Percentiles rank a stretch among this genome's conserved stretches.
Evolutionary conservation across 2,329 filamentous ascomycete genomes (phyloP).

Genomic region (Alternaria sp.): DNA sequence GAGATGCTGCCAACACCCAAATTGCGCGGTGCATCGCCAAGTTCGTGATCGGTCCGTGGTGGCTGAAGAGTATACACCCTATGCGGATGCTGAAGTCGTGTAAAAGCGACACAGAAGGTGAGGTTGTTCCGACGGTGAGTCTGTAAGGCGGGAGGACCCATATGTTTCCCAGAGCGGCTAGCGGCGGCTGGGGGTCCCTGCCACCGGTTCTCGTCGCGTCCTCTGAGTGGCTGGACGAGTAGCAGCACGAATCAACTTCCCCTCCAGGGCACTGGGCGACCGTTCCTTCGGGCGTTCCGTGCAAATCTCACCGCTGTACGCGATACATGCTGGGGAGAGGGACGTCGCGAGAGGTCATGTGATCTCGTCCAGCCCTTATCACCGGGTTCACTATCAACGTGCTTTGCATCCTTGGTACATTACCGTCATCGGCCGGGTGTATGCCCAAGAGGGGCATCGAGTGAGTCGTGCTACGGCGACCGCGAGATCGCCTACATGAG

Average conservation of each 20-base stretch:
- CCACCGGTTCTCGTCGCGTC: constrained; percentile 12
- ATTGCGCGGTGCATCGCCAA: constrained; percentile 17
- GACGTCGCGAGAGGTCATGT: constrained; percentile 25
- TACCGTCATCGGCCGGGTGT: background rate
- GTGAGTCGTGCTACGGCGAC: background rate
- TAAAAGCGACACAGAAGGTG: constrained; percentile 10
- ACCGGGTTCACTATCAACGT: constrained; percentile 10
- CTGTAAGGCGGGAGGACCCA: constrained; percentile 22
- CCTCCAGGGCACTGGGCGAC: constrained; percentile 18
- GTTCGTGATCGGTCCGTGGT: constrained; percentile 3
- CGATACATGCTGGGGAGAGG: constrained; percentile 15
- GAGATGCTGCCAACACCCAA: constrained; percentile 10
- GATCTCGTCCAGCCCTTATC: constrained; percentile 11
- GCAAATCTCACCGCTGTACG: constrained; percentile 29
- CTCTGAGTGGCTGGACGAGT: constrained; percentile 20
- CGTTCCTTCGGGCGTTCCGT: constrained; percentile 22
- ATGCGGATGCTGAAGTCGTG: background rate
- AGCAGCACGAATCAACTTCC: constrained; percentile 17
- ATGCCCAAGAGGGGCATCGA: constrained; percentile 8
- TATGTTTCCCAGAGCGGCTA: constrained; percentile 20
- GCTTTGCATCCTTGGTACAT: background rate
- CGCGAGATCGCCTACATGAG: constrained; percentile 24
- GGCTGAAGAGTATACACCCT: background rate
- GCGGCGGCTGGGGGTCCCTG: constrained; percentile 12
- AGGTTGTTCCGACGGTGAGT: constrained; percentile 29